Evolutionary conservation across 495 filamentous ascomycete genomes (phyloP), one percentile per base, ranked within the genome.

Genomic region (Aspergillus sparsus): DNA sequence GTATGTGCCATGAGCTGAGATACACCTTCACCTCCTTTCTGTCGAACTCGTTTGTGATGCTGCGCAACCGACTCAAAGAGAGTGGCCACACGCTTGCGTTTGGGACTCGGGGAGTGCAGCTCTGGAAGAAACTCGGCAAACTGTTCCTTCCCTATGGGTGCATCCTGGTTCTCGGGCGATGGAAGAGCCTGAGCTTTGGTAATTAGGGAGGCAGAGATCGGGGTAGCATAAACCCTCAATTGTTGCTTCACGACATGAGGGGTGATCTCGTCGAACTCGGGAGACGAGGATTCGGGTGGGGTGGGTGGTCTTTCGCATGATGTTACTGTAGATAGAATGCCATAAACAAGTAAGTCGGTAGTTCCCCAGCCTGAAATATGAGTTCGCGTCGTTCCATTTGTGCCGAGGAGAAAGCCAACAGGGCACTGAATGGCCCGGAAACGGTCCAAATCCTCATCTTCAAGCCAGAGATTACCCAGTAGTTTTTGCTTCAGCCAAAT

Each of bases 41-140:
- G 75, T 50, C 78, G 80, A 12, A 83, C 78, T 49, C 80, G 79
- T 45, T 73, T 79, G 39, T 82, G 79, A 57, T 81, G 80, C 46
- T 85, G 79, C 6, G 78, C 76, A n/a, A 84, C 85, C 50, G 82
- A 77, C 47, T 88, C 82, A 61, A 88, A 87, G 2, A 86, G 69
- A 0, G 78, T 75, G 16, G 75, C 77, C 18, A 83, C 77, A 41
- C 77, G 78, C 66, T 82, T 85, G 34, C 83, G 77, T 64, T 86
- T 88, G 5, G 76, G 73, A 35, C 75, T 78, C 5, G 72, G 75
- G 0, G 77, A 78, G 58, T 71, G 71, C 27, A 72, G 60, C 47
- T 78, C 74, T 5, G 75, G 76, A 18, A 80, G 68, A 41, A 80
- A 79, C 16, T 78, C 67, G 4, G 71, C 75, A 39, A 63, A 70